Conservation (phyloP, 2,329 filamentous ascomycete genomes). For the Fusarium vanettenii region DNA sequence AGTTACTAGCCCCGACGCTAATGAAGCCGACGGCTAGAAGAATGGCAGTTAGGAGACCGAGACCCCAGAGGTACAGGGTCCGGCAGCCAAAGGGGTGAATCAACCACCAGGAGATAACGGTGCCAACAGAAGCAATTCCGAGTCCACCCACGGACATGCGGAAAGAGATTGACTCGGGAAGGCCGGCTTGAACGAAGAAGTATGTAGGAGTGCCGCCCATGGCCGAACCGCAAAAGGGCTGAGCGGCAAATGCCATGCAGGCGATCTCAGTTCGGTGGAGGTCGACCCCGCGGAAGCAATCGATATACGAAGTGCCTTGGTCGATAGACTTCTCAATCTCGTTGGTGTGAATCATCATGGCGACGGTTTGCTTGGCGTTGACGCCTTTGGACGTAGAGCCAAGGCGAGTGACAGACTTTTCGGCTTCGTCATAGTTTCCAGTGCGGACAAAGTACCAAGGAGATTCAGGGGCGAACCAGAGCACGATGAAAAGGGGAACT, state of each 20-base stretch:
- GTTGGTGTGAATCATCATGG: slow-evolving; percentile 53
- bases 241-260: slow-evolving; percentile 33
- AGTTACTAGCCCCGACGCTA: slow-evolving; percentile 42
- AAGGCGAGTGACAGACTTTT: slow-evolving; percentile 57
- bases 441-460: slow-evolving; percentile 45
- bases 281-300: slow-evolving; percentile 61
- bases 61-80: slow-evolving; percentile 27
- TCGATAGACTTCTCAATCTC: slow-evolving; percentile 49
- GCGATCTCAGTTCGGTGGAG: slow-evolving; percentile 59
- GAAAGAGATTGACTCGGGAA: slow-evolving; percentile 21
- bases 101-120: slow-evolving; percentile 29
- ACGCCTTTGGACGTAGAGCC: slow-evolving; percentile 22
- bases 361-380: slow-evolving; percentile 63
- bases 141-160: slow-evolving; percentile 32
- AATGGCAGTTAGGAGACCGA: slow-evolving; percentile 10
- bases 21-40: slow-evolving; percentile 25
- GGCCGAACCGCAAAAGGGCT: background rate
- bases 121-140: slow-evolving; percentile 31
- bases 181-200: slow-evolving; percentile 6
- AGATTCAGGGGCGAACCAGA: slow-evolving; percentile 46
- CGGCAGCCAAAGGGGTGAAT: slow-evolving; percentile 27
- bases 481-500: slow-evolving; percentile 39
- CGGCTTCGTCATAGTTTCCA: slow-evolving; percentile 60
- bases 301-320: slow-evolving; percentile 55
- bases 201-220: slow-evolving; percentile 6